A percentile compares a stretch with the other conserved stretches of the same genome.
Evolutionary conservation across 352 stramenopile species (phyloP).

Genomic region (Globisporangium viniferum): DNA sequence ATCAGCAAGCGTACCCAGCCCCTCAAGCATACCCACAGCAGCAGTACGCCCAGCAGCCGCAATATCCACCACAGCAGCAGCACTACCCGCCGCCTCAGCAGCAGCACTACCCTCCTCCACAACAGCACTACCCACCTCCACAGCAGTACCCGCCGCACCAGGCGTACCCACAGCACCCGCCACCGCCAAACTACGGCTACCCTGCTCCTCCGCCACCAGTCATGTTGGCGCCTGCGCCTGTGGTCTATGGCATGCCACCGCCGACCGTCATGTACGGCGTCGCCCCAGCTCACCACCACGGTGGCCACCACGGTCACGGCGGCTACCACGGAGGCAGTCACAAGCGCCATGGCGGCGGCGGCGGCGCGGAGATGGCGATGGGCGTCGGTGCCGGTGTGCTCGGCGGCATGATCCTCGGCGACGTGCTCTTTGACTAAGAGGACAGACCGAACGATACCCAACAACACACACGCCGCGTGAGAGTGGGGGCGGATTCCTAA

Average conservation of each 20-base stretch:
- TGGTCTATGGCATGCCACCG: conserved; percentile 20
- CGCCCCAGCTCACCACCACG: conserved; percentile 22
- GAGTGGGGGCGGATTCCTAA: not conserved
- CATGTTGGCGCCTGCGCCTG: conserved; percentile 8
- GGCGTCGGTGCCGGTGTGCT: conserved; percentile 71
- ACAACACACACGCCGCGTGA: not conserved
- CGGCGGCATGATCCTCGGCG: conserved; percentile 72
- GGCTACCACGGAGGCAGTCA: conserved; percentile 21
- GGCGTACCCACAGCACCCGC: not conserved
- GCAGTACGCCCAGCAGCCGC: not conserved
- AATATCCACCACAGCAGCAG: not conserved
- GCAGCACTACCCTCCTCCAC: conserved; percentile 27
- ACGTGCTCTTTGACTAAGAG: conserved; percentile 50
- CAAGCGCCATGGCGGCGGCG: conserved; percentile 20
- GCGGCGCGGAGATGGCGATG: conserved; percentile 48
- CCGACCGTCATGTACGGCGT: conserved; percentile 15
- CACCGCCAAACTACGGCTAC: conserved; percentile 3
- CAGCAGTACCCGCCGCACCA: conserved; percentile 24
- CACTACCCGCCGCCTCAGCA: conserved; percentile 10
- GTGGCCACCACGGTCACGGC: conserved; percentile 30
- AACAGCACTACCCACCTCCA: conserved; percentile 20
- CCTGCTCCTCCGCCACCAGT: conserved; percentile 24
- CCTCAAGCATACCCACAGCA: not conserved
- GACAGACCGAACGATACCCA: not conserved
- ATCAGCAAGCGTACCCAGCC: not conserved